phyloP scores from a whole-genome alignment of 345 rosid genomes.

The Camelina neglecta region DNA sequence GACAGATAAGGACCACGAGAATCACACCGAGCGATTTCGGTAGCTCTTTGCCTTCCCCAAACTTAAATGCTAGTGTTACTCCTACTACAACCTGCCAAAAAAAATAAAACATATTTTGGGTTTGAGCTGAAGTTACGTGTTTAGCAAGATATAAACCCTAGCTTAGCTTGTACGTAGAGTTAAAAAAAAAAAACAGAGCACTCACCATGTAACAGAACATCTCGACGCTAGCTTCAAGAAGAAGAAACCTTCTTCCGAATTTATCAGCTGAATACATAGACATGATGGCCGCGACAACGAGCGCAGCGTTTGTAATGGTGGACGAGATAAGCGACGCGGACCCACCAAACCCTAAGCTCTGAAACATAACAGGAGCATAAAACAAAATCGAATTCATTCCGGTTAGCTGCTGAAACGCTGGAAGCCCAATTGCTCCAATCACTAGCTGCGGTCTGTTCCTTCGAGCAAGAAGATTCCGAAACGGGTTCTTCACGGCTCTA shows the following conservation, averaged over 20 bases:
- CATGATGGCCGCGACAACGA: conserved; percentile 60
- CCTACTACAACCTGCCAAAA: conserved; percentile 59
- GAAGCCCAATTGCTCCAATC: conserved; percentile 75
- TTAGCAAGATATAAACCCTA: not conserved
- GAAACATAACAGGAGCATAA: conserved; percentile 87
- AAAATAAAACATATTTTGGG: not conserved
- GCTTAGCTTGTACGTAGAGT: not conserved
- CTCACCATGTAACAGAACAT: conserved; percentile 80
- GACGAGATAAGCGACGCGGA: conserved; percentile 69
- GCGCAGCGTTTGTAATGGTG: conserved; percentile 60
- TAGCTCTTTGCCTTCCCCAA: conserved; percentile 66
- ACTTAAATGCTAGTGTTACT: conserved; percentile 62
- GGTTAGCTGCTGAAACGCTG: conserved; percentile 84
- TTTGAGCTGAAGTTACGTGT: conserved; percentile 1
- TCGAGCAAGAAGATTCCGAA: conserved; percentile 62
- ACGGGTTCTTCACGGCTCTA: conserved; percentile 66
- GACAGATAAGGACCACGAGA: conserved; percentile 66
- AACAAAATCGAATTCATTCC: conserved; percentile 87
- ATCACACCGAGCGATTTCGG: conserved; percentile 51
- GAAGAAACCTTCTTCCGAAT: conserved; percentile 77
- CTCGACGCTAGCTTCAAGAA: conserved; percentile 75
- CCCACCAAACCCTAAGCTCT: conserved; percentile 81
- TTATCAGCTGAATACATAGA: conserved; percentile 76
- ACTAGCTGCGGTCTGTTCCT: conserved; percentile 76
- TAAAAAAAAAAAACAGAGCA: not conserved